Base-by-base conservation (phyloP, 768 basidiomycete species). In the Glaciozyma martinii region DNA sequence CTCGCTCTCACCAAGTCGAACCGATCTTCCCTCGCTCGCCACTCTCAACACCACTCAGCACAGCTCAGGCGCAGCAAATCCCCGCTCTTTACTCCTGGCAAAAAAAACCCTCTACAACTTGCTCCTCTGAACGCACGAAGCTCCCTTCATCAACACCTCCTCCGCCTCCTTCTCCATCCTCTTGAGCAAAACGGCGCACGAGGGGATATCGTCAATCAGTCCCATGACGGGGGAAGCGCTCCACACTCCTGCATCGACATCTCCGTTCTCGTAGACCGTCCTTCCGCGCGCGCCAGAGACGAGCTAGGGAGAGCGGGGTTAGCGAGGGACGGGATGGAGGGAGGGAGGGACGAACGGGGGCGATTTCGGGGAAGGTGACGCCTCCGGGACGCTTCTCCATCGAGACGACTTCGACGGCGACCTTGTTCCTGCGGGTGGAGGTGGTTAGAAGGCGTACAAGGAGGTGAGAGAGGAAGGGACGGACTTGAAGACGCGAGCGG, bases 211-310 rank as follows among this genome's bases (percentile, higher is more conserved):
- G 46, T 87, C 80, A 74, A 94, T 90, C 65, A 80, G 67, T 1
- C 78, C 78, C 49, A 79, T 68, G 25, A 75, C 63, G 37, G 60
- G 57, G 1, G 61, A 66, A 12, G 57, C 57, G 29, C 47, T 82
- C 92, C 92, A 94, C 56, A 94, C 86, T 6, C 92, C 93, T 71
- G 85, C 84, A 67, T 97, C 89, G 0, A 83, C 79, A 72, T 95
- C 92, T 12, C 93, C 67, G 2, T 52, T 1, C 30, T 68, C 82
- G 81, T 65, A 90, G 84, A 70, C 89, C 46, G 67, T 69, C 42
- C 73, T 67, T 19, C 78, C 78, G 43, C 78, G 59, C 2, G 74
- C 72, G 29, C 79, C 79, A 1, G 76, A 81, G 13, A 79, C 79
- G 32, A 79, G 76, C 46, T 92, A 84, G 23, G 25, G 37, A 2